Evolutionary conservation across 352 stramenopile species (phyloP).

Genomic region (Globisporangium apiculatum): DNA sequence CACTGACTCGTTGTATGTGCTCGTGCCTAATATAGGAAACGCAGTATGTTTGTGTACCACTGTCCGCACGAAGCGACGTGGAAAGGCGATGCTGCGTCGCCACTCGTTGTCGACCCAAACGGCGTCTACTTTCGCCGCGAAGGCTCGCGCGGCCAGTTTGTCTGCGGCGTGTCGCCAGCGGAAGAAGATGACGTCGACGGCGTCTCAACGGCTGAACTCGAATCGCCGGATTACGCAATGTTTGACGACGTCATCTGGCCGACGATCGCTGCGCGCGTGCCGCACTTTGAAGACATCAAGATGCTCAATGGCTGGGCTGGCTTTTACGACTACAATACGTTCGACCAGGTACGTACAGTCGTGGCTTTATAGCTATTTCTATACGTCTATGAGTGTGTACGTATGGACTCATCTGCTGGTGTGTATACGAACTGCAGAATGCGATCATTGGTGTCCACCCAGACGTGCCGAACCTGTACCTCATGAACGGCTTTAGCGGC

Average conservation of each 20-base stretch:
- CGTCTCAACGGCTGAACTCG: constrained; percentile 51
- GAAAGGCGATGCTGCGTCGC: constrained; percentile 54
- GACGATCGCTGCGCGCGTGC: constrained; percentile 66
- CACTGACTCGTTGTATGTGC: not conserved
- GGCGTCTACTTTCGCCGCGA: constrained; percentile 82
- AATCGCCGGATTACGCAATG: constrained; percentile 55
- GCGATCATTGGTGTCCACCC: constrained; percentile 76
- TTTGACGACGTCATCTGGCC: constrained; percentile 82
- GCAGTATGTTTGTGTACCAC: constrained; percentile 72
- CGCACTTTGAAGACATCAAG: constrained; percentile 77
- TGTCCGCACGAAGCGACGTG: constrained; percentile 69
- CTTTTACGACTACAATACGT: constrained; percentile 87
- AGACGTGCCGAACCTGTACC: constrained; percentile 74
- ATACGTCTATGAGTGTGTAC: not conserved
- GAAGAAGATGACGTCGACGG: constrained; percentile 56
- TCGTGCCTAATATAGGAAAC: constrained; percentile 31
- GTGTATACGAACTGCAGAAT: constrained; percentile 27
- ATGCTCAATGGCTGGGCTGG: constrained; percentile 69
- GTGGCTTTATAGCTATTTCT: not conserved
- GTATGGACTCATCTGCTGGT: too few species aligned
- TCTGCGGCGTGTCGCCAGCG: constrained; percentile 61
- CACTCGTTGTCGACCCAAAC: constrained; percentile 65
- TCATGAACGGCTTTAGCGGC: constrained; percentile 82
- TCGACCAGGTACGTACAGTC: constrained; percentile 46
- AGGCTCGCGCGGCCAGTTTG: constrained; percentile 56